These are phyloP conservation scores for Globisporangium paroecandrum DNA, from an alignment of 352 stramenopile species.

Conservation along the genomic window DNA sequence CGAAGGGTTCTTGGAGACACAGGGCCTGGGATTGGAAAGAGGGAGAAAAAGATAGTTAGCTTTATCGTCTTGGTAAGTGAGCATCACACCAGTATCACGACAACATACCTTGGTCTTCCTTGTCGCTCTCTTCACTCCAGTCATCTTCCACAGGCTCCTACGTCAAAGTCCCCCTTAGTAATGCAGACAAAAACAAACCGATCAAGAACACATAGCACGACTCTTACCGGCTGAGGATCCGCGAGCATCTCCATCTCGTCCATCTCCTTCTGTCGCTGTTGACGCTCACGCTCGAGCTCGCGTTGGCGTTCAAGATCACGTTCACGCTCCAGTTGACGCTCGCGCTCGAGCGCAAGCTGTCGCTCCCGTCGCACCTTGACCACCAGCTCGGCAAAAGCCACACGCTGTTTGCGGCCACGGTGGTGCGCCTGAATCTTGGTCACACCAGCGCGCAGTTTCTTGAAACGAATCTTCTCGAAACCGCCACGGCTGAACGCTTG, in stretches of 20 bases:
- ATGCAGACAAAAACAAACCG: neutral
- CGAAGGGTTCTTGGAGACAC: slow-evolving; percentile 62
- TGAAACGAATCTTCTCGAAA: slow-evolving; percentile 40
- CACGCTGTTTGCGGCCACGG: slow-evolving; percentile 63
- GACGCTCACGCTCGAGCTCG: slow-evolving; percentile 30
- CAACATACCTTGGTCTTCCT: slow-evolving; percentile 31
- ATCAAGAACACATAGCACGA: slow-evolving; percentile 5
- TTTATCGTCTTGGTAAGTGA: neutral
- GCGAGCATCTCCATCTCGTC: slow-evolving; percentile 33
- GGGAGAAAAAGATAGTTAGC: neutral
- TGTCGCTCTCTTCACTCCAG: slow-evolving; percentile 73
- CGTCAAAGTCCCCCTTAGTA: slow-evolving; percentile 61
- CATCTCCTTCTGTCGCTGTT: slow-evolving; percentile 30
- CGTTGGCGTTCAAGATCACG: slow-evolving; percentile 29
- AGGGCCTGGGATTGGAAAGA: slow-evolving; percentile 16
- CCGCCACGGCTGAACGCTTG: slow-evolving; percentile 45
- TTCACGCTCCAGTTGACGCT: slow-evolving; percentile 35
- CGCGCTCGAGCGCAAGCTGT: slow-evolving; percentile 33
- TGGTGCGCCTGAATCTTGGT: slow-evolving; percentile 53
- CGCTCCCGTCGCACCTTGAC: slow-evolving; percentile 40
- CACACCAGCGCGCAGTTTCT: slow-evolving; percentile 36
- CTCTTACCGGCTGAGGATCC: slow-evolving; percentile 59
- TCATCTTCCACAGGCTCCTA: slow-evolving; percentile 84
- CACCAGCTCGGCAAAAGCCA: slow-evolving; percentile 45
- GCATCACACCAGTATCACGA: neutral